Evolutionary conservation across 2,329 filamentous ascomycete genomes (phyloP).

Genomic region (Pleoardoris graminearum): DNA sequence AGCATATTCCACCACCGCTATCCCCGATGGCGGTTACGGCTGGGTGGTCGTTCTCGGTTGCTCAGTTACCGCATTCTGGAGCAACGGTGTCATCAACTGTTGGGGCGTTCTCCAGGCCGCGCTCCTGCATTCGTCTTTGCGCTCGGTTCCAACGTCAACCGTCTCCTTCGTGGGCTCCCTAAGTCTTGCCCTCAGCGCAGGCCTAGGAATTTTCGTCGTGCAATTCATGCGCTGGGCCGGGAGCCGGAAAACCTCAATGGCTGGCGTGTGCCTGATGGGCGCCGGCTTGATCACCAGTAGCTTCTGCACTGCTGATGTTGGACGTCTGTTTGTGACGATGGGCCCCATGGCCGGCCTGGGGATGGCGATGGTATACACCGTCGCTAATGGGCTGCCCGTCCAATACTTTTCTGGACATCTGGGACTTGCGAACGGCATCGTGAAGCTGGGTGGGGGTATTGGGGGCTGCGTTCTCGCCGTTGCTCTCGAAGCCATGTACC

Average conservation of each 20-base stretch:
- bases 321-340: conserved; percentile 54
- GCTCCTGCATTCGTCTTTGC: conserved; percentile 55
- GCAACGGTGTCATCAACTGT: conserved; percentile 59
- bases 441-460: conserved; percentile 36
- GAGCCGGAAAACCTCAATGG: conserved; percentile 50
- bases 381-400: conserved; percentile 27
- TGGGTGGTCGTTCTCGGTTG: conserved; percentile 56
- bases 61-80: conserved; percentile 55
- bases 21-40: conserved; percentile 60
- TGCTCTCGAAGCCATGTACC: conserved; percentile 30
- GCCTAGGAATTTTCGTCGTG: conserved; percentile 57
- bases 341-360: conserved; percentile 55
- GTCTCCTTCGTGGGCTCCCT: conserved; percentile 64
- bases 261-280: conserved; percentile 58
- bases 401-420: conserved; percentile 37
- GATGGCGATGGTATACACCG: conserved; percentile 28
- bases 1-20: conserved; percentile 24
- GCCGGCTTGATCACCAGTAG: conserved; percentile 54
- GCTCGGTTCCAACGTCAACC: conserved; percentile 51
- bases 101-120: conserved; percentile 66
- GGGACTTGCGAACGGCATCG: conserved; percentile 35
- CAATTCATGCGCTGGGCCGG: conserved; percentile 57
- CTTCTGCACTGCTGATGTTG: conserved; percentile 52
- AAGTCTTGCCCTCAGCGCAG: conserved; percentile 54
- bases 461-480: conserved; percentile 33